Percentiles rank a stretch among this genome's conserved stretches.
These are phyloP conservation scores for Solanum bulbocastanum DNA, from an alignment of 257 asterid species.

Conservation along the genomic window DNA sequence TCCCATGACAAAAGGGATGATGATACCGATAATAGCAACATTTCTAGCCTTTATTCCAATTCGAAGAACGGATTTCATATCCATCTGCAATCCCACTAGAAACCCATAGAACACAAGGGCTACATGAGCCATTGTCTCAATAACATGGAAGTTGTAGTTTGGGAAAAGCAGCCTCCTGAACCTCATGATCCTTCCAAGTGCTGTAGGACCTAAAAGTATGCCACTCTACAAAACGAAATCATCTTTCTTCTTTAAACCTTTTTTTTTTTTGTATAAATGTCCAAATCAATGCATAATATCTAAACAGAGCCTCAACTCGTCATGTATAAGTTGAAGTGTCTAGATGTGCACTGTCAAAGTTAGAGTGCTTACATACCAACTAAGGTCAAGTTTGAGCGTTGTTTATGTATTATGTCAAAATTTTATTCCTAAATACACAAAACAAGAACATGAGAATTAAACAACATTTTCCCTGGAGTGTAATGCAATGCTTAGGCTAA, in stretches of 20 bases:
- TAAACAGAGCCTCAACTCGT: background rate
- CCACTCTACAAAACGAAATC: conserved; percentile 46
- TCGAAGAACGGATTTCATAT: conserved; percentile 33
- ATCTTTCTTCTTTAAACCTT: background rate
- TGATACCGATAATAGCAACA: conserved; percentile 45
- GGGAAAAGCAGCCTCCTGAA: conserved; percentile 46
- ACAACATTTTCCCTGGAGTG: background rate
- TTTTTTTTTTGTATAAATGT: background rate
- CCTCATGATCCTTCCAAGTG: conserved; percentile 31
- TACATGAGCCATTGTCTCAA: conserved; percentile 89
- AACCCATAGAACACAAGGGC: conserved; percentile 60
- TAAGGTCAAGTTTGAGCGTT: background rate
- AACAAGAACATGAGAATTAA: background rate
- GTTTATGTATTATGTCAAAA: background rate
- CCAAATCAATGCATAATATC: background rate
- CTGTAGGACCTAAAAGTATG: conserved; percentile 67
- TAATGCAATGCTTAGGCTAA: background rate
- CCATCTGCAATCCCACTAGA: conserved; percentile 70
- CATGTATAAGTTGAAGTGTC: background rate
- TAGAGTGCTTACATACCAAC: background rate
- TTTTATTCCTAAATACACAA: background rate
- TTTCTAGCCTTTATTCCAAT: conserved; percentile 45
- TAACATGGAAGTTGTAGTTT: conserved; percentile 34
- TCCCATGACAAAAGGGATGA: conserved; percentile 53
- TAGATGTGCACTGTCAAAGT: background rate